A percentile compares a stretch with the other conserved stretches of the same genome.
phyloP scores from a whole-genome alignment of 2,329 filamentous ascomycete genomes.

The Xylariomycetidae sp. region DNA sequence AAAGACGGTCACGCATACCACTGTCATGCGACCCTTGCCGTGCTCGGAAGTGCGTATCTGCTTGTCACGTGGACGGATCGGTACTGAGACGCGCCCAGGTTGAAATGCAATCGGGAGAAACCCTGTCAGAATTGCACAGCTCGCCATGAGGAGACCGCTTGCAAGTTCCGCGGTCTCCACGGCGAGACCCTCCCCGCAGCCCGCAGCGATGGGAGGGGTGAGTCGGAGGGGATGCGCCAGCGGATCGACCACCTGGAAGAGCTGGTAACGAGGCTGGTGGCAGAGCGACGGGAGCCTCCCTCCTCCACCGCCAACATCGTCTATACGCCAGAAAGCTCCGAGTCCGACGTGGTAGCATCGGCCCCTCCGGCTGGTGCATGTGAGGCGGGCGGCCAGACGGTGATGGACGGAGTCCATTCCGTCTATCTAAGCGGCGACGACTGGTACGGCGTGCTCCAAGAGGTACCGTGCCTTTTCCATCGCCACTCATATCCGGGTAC shows the following conservation, averaged over 20 bases:
- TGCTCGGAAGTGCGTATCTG: conserved; percentile 13
- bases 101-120: conserved; percentile 23
- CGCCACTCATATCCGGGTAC: too few relatives aligned
- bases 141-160: conserved; percentile 13
- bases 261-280: conserved; percentile 14
- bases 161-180: conserved; percentile 18
- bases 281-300: conserved; percentile 5
- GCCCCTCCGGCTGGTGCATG: background rate
- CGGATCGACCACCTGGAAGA: conserved; percentile 16
- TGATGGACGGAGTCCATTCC: conserved; percentile 17
- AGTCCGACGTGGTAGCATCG: background rate
- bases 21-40: conserved; percentile 19
- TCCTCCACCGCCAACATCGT: background rate
- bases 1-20: conserved; percentile 12
- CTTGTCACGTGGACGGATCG: too few relatives aligned
- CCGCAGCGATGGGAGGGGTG: conserved; percentile 1
- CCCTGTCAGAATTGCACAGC: conserved; percentile 23
- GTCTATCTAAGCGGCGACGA: conserved; percentile 17
- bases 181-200: conserved; percentile 1
- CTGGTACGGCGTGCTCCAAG: conserved; percentile 20
- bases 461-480: too few relatives aligned
- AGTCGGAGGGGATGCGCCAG: conserved; percentile 16
- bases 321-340: conserved; percentile 1
- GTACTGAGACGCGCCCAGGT: conserved; percentile 8
- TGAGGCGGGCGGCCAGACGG: conserved; percentile 9